Evolutionary conservation across 1,284 basidiomycete genomes (phyloP).

Genomic region (Ganoderma multipileum): DNA sequence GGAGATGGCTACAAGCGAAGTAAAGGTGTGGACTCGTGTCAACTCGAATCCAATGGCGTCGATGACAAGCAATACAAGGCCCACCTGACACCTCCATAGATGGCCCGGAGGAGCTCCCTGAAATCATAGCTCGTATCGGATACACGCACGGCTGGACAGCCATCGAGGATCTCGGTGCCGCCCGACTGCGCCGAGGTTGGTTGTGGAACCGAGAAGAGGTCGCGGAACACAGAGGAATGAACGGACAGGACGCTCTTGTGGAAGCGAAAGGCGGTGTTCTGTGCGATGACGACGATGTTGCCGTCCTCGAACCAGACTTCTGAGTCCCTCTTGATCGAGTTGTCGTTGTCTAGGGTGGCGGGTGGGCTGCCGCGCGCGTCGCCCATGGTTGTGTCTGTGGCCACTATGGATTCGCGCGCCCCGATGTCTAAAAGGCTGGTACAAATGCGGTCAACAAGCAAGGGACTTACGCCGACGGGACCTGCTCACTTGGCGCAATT

Average conservation of each 20-base stretch:
- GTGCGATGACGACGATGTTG: conserved; percentile 14
- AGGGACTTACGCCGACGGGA: background rate
- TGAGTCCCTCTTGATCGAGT: background rate
- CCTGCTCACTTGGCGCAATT: background rate
- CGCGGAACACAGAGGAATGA: conserved; percentile 16
- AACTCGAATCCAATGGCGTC: no score
- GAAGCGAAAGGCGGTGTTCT: conserved; percentile 12
- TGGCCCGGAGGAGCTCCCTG: conserved; percentile 12
- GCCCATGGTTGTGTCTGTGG: background rate
- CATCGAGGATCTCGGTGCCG: conserved; percentile 9
- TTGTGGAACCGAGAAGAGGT: conserved; percentile 15
- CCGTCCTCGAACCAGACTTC: conserved; percentile 19
- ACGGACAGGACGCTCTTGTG: conserved; percentile 13
- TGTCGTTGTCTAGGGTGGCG: background rate
- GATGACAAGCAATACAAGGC: background rate
- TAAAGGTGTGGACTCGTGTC: no score
- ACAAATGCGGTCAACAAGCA: background rate
- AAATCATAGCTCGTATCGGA: conserved; percentile 18
- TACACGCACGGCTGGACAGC: conserved; percentile 14
- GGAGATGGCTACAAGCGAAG: background rate
- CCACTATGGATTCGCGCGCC: background rate
- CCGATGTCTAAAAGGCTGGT: background rate
- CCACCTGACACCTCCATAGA: conserved; percentile 14
- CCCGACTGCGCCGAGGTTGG: background rate
- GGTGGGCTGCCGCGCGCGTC: background rate